Conservation (phyloP, 176 grass and related monocot species). For the Miscanthus lutarioriparius region DNA sequence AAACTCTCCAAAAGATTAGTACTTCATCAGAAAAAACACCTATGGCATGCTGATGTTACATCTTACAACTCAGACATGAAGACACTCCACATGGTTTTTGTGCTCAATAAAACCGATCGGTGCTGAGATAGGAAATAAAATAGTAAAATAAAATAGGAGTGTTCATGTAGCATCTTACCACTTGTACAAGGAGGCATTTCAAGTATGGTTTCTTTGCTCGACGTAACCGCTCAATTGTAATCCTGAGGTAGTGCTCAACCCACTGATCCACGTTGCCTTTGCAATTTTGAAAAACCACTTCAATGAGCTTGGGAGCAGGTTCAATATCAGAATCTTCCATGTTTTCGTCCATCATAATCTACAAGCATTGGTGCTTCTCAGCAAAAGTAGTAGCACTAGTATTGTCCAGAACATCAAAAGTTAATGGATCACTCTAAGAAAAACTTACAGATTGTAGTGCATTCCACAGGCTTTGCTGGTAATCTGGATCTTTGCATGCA, state of each 20-base stretch:
- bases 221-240: conserved; percentile 70
- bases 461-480: conserved; percentile 85
- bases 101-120: not conserved
- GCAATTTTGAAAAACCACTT: conserved; percentile 91
- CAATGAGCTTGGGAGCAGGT: conserved; percentile 84
- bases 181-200: conserved; percentile 84
- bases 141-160: not conserved
- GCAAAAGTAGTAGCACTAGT: not conserved
- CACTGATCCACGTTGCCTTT: conserved; percentile 83
- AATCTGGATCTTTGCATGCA: conserved; percentile 78
- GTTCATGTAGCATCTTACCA: conserved; percentile 49
- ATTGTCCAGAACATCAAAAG: not conserved
- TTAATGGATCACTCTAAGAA: not conserved
- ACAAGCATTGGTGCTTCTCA: conserved; percentile 24
- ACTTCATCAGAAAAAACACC: conserved; percentile 1
- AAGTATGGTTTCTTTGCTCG: conserved; percentile 65
- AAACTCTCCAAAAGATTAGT: conserved; percentile 6
- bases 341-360: conserved; percentile 83
- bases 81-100: not conserved
- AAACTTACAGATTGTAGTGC: conserved; percentile 66
- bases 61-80: not conserved
- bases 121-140: not conserved
- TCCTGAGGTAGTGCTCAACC: conserved; percentile 72
- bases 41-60: not conserved
- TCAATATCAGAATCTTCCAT: conserved; percentile 91